Percentiles rank a stretch among this genome's conserved stretches.
phyloP scores from a whole-genome alignment of 139 green algal genomes.

The Chlamydomonas eustigma region DNA sequence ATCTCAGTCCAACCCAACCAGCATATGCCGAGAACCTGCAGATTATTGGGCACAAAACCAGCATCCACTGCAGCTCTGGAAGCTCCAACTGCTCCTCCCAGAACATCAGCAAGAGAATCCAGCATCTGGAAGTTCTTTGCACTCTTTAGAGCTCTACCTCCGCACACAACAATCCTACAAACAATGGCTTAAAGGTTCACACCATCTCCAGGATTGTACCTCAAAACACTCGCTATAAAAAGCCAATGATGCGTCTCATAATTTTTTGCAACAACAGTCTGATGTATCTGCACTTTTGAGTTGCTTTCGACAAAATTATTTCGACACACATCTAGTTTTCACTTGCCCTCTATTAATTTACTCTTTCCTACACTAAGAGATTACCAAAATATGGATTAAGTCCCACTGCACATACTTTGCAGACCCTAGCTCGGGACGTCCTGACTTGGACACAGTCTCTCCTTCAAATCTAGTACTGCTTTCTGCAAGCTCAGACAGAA shows the following conservation, averaged over 20 bases:
- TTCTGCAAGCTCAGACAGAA: slow-evolving; percentile 11
- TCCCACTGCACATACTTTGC: slow-evolving; percentile 67
- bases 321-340: no score
- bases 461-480: slow-evolving; percentile 48
- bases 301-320: no score
- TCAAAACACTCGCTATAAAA: no score
- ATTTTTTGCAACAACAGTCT: no score
- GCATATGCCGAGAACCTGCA: no score
- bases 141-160: slow-evolving; percentile 84
- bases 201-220: no score
- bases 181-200: background rate
- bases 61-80: slow-evolving; percentile 88
- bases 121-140: slow-evolving; percentile 79
- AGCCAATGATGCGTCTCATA: background rate
- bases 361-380: no score
- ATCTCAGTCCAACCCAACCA: background rate
- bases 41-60: slow-evolving; percentile 82
- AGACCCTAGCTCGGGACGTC: slow-evolving; percentile 71
- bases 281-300: no score
- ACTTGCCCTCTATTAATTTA: no score
- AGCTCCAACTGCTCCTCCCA: slow-evolving; percentile 82
- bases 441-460: slow-evolving; percentile 44
- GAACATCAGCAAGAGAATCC: slow-evolving; percentile 75
- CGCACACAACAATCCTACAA: slow-evolving; percentile 59
- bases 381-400: no score